Percentiles rank a stretch among this genome's conserved stretches.
These are phyloP conservation scores for Termitomyces sp. DNA, from an alignment of 768 basidiomycete species.

Conservation along the genomic window DNA sequence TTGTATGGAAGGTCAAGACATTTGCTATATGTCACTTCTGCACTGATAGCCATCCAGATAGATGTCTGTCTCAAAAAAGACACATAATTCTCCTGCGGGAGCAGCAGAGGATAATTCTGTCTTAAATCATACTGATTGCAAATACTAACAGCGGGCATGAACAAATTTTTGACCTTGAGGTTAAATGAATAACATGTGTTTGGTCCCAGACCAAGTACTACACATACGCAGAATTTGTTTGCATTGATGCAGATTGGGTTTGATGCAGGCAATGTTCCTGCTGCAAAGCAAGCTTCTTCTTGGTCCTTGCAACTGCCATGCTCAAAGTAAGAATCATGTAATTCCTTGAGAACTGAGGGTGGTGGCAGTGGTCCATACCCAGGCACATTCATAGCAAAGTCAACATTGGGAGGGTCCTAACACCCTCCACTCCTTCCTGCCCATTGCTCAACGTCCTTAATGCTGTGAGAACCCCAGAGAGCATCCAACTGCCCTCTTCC, in stretches of 20 bases:
- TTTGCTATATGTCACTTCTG: conserved; percentile 38
- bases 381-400: conserved; percentile 56
- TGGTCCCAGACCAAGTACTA: conserved; percentile 6
- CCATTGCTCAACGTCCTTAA: no score
- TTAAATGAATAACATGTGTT: background rate
- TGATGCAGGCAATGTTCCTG: conserved; percentile 39
- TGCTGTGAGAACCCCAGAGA: no score
- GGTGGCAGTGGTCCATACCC: conserved; percentile 61
- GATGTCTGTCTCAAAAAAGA: conserved; percentile 32
- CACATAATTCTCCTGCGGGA: conserved; percentile 55
- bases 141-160: conserved; percentile 44
- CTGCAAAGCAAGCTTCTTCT: conserved; percentile 50
- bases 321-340: conserved; percentile 43
- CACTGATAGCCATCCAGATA: conserved; percentile 37
- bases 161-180: conserved; percentile 38
- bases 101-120: conserved; percentile 44
- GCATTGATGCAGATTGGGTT: conserved; percentile 45
- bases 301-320: conserved; percentile 48
- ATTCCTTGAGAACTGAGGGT: conserved; percentile 33
- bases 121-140: conserved; percentile 52
- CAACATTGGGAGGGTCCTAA: no score
- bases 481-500: no score
- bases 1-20: conserved; percentile 37
- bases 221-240: conserved; percentile 49
- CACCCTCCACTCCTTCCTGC: no score